Evolutionary conservation across 306 rosid species (phyloP), one percentile per base, ranked within the genome.

Genomic region (Herpetospermum pedunculosum): DNA sequence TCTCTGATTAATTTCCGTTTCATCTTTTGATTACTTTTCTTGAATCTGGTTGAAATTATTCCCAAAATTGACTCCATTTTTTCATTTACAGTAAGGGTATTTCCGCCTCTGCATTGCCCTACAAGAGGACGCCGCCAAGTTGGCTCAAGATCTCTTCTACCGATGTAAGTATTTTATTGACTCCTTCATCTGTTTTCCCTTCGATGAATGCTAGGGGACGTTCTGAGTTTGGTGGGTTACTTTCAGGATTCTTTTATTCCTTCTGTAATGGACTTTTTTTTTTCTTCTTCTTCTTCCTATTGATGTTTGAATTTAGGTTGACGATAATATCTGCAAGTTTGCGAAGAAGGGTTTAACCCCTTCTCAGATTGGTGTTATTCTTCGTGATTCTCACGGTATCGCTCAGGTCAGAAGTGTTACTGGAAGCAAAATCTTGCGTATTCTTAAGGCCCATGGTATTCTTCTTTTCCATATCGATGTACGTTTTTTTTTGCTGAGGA

Each of bases 341-440:
- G 96, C 96, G 6, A 92, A 92, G 82, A 92, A 92, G 87, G 97
- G 97, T 23, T 7, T 92, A 83, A 83, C 96, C 19, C 97, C 97
- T 0, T 91, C 97, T 38, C 97, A 91, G 83, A 91, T 91, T 74
- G 97, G 97, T 83, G 96, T 89, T 6, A 86, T 92, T 78, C 96
- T 92, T 83, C 91, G 89, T 77, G 96, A 90, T 74, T 88, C 96
- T 60, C 87, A 90, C 13, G 92, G 92, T 16, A 90, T 92, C 68
- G 91, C 92, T 9, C 92, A 87, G 79, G 90, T 89, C 47, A 85
- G 21, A 83, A 84, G 85, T 64, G 90, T 89, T n/a, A 83, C 96
- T 1, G 92, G 90, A 4, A 90, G 80, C 85, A 90, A 87, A 84
- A 86, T 90, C 59, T 70, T 90, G 76, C 92, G 92, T 53, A 86